These are phyloP conservation scores for Rosa multiflora DNA, from an alignment of 306 rosid species.

Conservation along the genomic window DNA sequence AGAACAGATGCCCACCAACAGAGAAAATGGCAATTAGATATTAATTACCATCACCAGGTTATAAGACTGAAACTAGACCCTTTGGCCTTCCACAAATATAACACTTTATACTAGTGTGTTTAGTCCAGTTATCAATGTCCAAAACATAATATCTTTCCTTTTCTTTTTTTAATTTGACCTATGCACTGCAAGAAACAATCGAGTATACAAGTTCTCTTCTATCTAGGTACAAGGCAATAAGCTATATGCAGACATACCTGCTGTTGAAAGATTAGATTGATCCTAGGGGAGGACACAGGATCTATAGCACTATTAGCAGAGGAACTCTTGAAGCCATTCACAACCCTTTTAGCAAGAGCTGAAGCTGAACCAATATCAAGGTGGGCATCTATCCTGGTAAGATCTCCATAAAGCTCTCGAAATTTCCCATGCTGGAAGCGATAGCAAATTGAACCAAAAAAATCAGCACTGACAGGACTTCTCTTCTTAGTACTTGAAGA, in stretches of 20 bases:
- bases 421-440: constrained; percentile 75
- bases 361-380: constrained; percentile 75
- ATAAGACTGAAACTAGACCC: background rate
- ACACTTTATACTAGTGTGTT: background rate
- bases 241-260: constrained; percentile 49
- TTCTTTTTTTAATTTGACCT: background rate
- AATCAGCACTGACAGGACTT: constrained; percentile 46
- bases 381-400: constrained; percentile 81
- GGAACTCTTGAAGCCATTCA: constrained; percentile 51
- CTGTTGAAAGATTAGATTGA: constrained; percentile 82
- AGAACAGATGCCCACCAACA: background rate
- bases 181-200: background rate
- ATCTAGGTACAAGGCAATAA: background rate
- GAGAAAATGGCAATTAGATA: background rate
- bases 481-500: constrained; percentile 24
- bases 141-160: background rate
- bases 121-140: background rate
- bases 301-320: constrained; percentile 27
- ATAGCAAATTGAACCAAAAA: constrained; percentile 79
- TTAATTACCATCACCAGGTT: background rate
- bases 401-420: constrained; percentile 51
- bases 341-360: constrained; percentile 55
- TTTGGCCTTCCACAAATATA: background rate
- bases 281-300: constrained; percentile 61
- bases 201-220: background rate